A percentile compares a stretch with the other conserved stretches of the same genome.
These are phyloP conservation scores for Pyrus betulifolia DNA, from an alignment of 306 rosid species.

Conservation along the genomic window DNA sequence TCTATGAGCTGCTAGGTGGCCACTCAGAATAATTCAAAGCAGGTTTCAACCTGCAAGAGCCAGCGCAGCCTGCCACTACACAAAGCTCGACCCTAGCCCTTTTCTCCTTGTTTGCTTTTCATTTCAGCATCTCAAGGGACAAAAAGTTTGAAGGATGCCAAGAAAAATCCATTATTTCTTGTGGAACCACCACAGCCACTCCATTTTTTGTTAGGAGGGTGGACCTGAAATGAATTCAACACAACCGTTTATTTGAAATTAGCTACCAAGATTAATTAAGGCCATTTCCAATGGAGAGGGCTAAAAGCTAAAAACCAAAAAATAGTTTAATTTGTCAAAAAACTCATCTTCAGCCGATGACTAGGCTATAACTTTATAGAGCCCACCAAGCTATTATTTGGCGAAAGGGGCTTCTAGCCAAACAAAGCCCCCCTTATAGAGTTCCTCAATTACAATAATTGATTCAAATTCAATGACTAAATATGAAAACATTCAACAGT, in stretches of 20 bases:
- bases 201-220: not conserved
- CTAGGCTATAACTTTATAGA: too few species aligned
- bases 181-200: constrained; percentile 26
- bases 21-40: not conserved
- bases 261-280: not conserved
- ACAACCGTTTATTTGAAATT: not conserved
- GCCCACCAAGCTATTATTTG: too few species aligned
- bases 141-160: not conserved
- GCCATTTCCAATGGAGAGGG: too few species aligned
- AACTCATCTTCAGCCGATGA: too few species aligned
- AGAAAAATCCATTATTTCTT: constrained; percentile 6
- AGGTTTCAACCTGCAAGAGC: not conserved
- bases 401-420: too few species aligned
- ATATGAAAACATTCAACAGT: too few species aligned
- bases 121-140: not conserved
- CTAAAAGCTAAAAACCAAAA: too few species aligned
- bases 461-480: too few species aligned
- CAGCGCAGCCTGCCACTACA: constrained; percentile 15
- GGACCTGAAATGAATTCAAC: not conserved
- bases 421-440: too few species aligned
- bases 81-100: not conserved
- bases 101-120: constrained; percentile 20
- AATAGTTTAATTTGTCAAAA: too few species aligned
- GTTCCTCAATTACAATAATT: too few species aligned
- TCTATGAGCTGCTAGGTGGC: not conserved